Evolutionary conservation across 345 rosid genomes (phyloP).

Genomic region (Hypericum androsaemum): DNA sequence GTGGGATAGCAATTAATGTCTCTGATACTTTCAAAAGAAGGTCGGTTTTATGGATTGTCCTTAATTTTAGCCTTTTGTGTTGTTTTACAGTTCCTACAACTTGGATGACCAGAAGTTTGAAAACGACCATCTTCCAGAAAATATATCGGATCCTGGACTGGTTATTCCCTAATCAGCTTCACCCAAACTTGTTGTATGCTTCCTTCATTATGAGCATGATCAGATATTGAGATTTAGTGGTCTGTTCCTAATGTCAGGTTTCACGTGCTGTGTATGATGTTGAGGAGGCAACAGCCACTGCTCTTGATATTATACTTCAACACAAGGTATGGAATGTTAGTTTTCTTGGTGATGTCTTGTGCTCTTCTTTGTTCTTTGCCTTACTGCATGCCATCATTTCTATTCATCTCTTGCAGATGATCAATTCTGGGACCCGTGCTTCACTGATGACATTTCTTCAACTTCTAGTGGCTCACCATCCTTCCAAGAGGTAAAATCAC

Average conservation of each 20-base stretch:
- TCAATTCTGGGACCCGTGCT: conserved; percentile 62
- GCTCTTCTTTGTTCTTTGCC: conserved; percentile 7
- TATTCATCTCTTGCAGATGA: conserved; percentile 43
- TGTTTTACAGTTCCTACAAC: conserved; percentile 51
- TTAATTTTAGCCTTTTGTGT: conserved; percentile 1
- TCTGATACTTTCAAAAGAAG: no score
- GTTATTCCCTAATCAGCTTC: conserved; percentile 27
- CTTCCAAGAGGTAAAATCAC: conserved; percentile 61
- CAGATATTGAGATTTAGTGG: conserved; percentile 15
- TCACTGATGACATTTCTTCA: conserved; percentile 75
- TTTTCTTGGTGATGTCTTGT: conserved; percentile 5
- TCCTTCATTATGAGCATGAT: neutral
- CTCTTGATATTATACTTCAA: conserved; percentile 63
- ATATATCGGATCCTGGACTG: conserved; percentile 71
- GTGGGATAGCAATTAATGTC: no score
- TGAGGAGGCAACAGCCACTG: conserved; percentile 81
- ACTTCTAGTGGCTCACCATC: conserved; percentile 88
- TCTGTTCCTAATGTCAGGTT: conserved; percentile 39
- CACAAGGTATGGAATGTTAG: conserved; percentile 47
- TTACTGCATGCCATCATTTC: neutral
- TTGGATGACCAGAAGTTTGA: conserved; percentile 75
- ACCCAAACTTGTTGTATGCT: conserved; percentile 11
- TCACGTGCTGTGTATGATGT: conserved; percentile 76
- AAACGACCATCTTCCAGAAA: conserved; percentile 56
- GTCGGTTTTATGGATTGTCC: neutral